These are phyloP conservation scores for Salix arbutifolia DNA, from an alignment of 345 rosid species.

Conservation along the genomic window DNA sequence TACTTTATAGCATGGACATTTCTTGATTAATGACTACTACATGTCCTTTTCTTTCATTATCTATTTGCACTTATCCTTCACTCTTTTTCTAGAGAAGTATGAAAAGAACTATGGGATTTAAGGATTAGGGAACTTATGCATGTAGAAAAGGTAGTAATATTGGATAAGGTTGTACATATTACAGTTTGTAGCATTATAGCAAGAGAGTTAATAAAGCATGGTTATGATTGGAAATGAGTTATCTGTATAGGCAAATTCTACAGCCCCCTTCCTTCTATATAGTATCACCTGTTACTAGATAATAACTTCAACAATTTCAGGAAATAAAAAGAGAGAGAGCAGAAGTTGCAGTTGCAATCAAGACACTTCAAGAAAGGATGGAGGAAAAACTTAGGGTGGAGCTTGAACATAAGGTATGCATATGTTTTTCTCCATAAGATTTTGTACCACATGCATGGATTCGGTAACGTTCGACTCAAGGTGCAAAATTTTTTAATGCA, in stretches of 20 bases:
- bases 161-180: constrained; percentile 67
- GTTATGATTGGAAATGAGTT: neutral
- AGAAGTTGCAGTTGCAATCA: constrained; percentile 81
- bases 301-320: constrained; percentile 36
- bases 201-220: neutral
- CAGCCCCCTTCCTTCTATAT: neutral
- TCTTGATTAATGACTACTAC: constrained; percentile 5
- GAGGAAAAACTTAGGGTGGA: constrained; percentile 73
- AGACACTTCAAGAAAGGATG: constrained; percentile 74
- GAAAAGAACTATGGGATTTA: constrained; percentile 81
- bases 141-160: constrained; percentile 88
- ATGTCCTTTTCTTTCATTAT: neutral
- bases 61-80: neutral
- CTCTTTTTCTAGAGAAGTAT: constrained; percentile 58
- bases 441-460: constrained; percentile 2
- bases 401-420: constrained; percentile 72
- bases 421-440: constrained; percentile 4
- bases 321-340: constrained; percentile 88
- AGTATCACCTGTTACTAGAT: neutral
- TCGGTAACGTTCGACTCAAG: constrained; percentile 16
- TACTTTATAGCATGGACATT: constrained; percentile 6
- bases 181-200: neutral
- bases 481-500: constrained; percentile 30
- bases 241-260: neutral
- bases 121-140: constrained; percentile 94